phyloP scores from a whole-genome alignment of 2,329 filamentous ascomycete species.

The Tolypocladium tropicale region DNA sequence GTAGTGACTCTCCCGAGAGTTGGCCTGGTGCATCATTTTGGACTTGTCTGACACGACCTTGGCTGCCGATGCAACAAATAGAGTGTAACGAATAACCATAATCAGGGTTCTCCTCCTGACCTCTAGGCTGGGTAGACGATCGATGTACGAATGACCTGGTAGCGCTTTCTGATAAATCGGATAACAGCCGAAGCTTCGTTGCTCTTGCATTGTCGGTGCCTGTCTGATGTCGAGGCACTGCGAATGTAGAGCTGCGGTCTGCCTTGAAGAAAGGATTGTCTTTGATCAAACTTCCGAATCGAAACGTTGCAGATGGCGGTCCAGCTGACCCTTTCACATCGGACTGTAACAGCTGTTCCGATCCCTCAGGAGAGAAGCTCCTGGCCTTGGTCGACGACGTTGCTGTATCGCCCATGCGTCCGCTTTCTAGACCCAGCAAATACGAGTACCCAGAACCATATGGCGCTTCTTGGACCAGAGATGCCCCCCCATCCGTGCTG shows the following conservation, averaged over 20 bases:
- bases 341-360: not conserved
- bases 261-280: constrained; percentile 22
- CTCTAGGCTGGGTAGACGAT: constrained; percentile 3
- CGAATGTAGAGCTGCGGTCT: constrained; percentile 13
- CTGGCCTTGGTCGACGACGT: not conserved
- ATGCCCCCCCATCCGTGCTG: not conserved
- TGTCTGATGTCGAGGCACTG: constrained; percentile 10
- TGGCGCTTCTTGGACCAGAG: not conserved
- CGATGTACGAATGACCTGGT: constrained; percentile 10
- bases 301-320: constrained; percentile 1
- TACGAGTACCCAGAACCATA: too few species aligned
- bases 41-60: constrained; percentile 2
- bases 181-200: constrained; percentile 10
- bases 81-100: constrained; percentile 16
- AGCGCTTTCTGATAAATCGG: constrained; percentile 23
- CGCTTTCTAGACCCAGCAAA: not conserved
- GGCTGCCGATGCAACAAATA: constrained; percentile 16
- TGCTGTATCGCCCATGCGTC: not conserved
- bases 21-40: not conserved
- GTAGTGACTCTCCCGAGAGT: constrained; percentile 9
- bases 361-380: not conserved
- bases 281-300: constrained; percentile 7
- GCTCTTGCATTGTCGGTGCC: constrained; percentile 10
- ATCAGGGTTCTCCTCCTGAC: constrained; percentile 14
- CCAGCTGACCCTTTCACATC: not conserved